Conservation (phyloP, 441 rosid genomes). For the Mallotus japonicus region DNA sequence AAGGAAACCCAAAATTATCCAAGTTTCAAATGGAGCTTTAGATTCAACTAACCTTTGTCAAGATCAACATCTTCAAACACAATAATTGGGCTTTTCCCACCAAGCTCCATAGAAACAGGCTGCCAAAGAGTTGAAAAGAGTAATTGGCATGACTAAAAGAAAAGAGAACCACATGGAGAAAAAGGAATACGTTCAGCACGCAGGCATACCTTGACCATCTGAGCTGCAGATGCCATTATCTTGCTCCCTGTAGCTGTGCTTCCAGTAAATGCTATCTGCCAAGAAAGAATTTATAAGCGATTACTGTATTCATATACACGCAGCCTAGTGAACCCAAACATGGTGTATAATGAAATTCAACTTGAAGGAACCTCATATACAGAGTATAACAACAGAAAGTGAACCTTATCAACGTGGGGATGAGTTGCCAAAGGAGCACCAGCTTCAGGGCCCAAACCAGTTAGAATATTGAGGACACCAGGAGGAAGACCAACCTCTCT, state of each 20-base stretch:
- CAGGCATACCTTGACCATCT: slow-evolving; percentile 69
- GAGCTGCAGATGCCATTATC: slow-evolving; percentile 85
- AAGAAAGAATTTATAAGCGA: slow-evolving; percentile 25
- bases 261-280: slow-evolving; percentile 93
- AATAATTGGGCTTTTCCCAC: slow-evolving; percentile 94
- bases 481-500: slow-evolving; percentile 91
- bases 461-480: slow-evolving; percentile 86
- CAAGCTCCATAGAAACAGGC: slow-evolving; percentile 97
- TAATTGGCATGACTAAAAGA: slow-evolving; percentile 15
- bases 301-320: neutral
- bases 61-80: slow-evolving; percentile 94
- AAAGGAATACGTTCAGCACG: slow-evolving; percentile 19
- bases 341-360: slow-evolving; percentile 16
- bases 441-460: slow-evolving; percentile 96
- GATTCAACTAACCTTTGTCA: slow-evolving; percentile 65
- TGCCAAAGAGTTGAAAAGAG: slow-evolving; percentile 35
- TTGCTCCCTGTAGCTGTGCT: slow-evolving; percentile 87
- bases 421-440: slow-evolving; percentile 96
- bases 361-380: slow-evolving; percentile 20
- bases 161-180: slow-evolving; percentile 10
- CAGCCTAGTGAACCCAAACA: neutral
- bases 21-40: slow-evolving; percentile 12
- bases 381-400: slow-evolving; percentile 18
- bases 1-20: neutral
- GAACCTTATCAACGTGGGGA: slow-evolving; percentile 91